phyloP scores from a whole-genome alignment of 371 early-diverging fungal genomes.

The Choanephora cucurbitarum region DNA sequence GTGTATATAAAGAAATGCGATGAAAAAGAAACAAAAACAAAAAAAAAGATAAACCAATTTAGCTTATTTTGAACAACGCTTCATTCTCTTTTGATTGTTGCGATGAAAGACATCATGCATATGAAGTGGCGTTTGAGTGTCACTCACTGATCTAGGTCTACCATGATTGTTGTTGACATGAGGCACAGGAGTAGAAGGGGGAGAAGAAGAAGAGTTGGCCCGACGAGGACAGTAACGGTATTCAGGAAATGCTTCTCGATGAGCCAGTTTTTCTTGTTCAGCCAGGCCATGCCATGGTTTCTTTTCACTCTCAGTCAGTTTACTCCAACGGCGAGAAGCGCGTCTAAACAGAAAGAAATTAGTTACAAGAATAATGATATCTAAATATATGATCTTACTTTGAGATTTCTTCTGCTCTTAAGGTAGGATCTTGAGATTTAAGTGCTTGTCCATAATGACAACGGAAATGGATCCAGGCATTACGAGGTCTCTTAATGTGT shows the following conservation, averaged over 20 bases:
- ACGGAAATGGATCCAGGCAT: constrained; percentile 46
- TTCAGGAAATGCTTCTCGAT: constrained; percentile 54
- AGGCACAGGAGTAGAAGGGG: constrained; percentile 9
- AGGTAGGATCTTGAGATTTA: constrained; percentile 38
- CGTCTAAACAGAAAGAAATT: constrained; percentile 28
- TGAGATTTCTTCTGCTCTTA: constrained; percentile 43
- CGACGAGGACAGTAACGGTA: constrained; percentile 51
- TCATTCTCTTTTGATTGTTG: constrained; percentile 16
- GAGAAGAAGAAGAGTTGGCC: constrained; percentile 21
- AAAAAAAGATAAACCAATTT: neutral
- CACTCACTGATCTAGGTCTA: constrained; percentile 21
- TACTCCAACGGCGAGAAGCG: constrained; percentile 50
- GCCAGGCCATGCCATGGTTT: constrained; percentile 54
- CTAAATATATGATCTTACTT: constrained; percentile 28
- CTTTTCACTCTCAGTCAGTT: constrained; percentile 48
- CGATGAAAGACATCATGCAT: constrained; percentile 16
- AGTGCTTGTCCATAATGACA: constrained; percentile 42
- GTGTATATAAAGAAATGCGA: neutral
- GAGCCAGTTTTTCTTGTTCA: constrained; percentile 49
- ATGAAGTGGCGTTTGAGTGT: constrained; percentile 13
- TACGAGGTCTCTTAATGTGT: constrained; percentile 43
- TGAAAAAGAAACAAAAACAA: neutral
- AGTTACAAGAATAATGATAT: constrained; percentile 4
- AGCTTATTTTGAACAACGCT: constrained; percentile 14
- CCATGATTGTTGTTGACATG: neutral